Conservation (phyloP, 2,329 filamentous ascomycete species). For the Elsinoe australis region DNA sequence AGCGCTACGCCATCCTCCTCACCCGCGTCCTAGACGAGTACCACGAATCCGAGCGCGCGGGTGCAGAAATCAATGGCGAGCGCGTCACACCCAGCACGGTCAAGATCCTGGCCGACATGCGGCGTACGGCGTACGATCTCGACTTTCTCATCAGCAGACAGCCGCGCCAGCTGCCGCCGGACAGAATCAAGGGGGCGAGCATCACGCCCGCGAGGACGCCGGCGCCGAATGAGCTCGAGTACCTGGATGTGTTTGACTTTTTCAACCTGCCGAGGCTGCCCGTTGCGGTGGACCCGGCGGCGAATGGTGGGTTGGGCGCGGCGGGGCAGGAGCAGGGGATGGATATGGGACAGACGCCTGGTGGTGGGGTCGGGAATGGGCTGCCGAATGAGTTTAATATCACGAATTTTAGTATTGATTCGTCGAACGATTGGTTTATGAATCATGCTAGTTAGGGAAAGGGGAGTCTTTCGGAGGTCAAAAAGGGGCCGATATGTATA, state of each 20-base stretch:
- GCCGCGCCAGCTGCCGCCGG: constrained; percentile 40
- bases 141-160: constrained; percentile 84
- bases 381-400: constrained; percentile 62
- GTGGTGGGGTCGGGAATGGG: constrained; percentile 20
- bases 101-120: constrained; percentile 84
- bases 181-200: constrained; percentile 30
- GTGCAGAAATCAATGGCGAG: constrained; percentile 53
- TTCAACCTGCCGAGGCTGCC: constrained; percentile 80
- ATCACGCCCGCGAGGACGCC: constrained; percentile 41
- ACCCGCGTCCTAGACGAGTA: constrained; percentile 82
- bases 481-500: no score
- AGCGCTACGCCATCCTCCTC: constrained; percentile 70
- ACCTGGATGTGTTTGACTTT: constrained; percentile 87
- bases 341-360: constrained; percentile 19
- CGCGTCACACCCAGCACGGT: constrained; percentile 74
- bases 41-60: constrained; percentile 61
- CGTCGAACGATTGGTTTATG: constrained; percentile 64
- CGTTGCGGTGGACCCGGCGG: constrained; percentile 26
- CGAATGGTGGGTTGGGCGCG: constrained; percentile 23
- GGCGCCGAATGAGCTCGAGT: constrained; percentile 76
- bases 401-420: constrained; percentile 69
- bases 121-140: constrained; percentile 79
- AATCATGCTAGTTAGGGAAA: no score
- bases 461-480: no score
- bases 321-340: constrained; percentile 23